Evolutionary conservation across 768 basidiomycete genomes (phyloP), one percentile per base, ranked within the genome.

Genomic region (Suillus cothurnatus): DNA sequence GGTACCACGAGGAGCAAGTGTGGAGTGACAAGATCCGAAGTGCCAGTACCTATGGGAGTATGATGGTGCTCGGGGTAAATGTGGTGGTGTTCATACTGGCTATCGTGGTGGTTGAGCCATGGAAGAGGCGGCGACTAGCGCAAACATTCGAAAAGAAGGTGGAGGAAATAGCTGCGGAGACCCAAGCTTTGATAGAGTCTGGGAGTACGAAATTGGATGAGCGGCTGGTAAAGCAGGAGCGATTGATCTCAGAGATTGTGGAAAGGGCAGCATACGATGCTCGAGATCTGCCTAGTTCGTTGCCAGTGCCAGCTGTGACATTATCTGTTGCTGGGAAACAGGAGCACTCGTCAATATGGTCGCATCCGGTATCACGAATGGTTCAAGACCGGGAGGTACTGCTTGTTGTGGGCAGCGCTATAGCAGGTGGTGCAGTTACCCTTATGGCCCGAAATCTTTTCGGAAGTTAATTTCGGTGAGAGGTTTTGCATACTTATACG

Each of bases 21-120:
- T 99, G 97, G 97, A 95, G 93, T 61, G 97, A 99, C 82, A 99
- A 99, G 79, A 97, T 99, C 66, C 88, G 97, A 41, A 94, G 93
- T 70, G 91, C 92, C 32, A 95, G 93, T 67, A 98, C 97, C 6
- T 98, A 98, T 74, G 96, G 95, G 4, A 91, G 90, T 47, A 80
- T 98, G 65, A 89, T 88, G 6, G 96, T 88, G 62, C 84, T 98
- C 28, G 90, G 88, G 15, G 85, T 97, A 67, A 99, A 99, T 78
- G 77, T 99, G 79, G 67, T 92, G 61, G 91, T 99, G 57, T 99
- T 99, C 75, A 77, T 99, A 64, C 78, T 91, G 66, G 97, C 97
- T 11, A 94, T 98, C 68, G 75, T 93, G 17, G 78, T 97, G 61
- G 94, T 99, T 62, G 97, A 99, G 76, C 97, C 97, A 0, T 99